Conservation (phyloP, 1,139 yeast genomes). For the Suzukiozyma palmioleophila region DNA sequence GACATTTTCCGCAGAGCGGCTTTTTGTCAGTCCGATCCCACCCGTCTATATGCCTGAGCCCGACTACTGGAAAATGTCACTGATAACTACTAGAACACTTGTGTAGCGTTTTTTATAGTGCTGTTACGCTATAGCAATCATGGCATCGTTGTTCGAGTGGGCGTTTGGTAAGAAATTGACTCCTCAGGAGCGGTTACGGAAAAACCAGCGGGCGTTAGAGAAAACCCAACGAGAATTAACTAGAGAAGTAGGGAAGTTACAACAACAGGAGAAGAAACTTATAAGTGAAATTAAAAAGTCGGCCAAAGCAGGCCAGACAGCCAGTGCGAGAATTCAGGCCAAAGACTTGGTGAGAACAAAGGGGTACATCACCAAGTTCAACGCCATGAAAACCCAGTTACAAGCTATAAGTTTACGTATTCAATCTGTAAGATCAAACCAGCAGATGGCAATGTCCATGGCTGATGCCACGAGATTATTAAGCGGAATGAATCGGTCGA, state of each 20-base stretch:
- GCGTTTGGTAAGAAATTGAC: constrained; percentile 90
- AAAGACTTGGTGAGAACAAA: constrained; percentile 90
- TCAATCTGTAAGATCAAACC: constrained; percentile 86
- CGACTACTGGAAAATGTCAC: no score
- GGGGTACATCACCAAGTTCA: constrained; percentile 77
- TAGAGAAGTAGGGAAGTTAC: constrained; percentile 80
- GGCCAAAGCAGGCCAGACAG: constrained; percentile 84
- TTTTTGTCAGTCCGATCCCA: no score
- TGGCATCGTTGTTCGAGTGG: constrained; percentile 78
- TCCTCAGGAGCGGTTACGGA: constrained; percentile 91
- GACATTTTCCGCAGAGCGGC: no score
- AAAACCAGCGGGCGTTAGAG: constrained; percentile 92
- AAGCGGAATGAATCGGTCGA: constrained; percentile 80
- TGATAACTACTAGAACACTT: no score
- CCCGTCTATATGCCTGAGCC: no score
- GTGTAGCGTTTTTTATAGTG: no score
- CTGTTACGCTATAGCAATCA: constrained; percentile 7
- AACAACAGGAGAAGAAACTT: constrained; percentile 85
- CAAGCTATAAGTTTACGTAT: constrained; percentile 91
- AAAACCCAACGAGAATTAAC: constrained; percentile 90
- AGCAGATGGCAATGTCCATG: constrained; percentile 95
- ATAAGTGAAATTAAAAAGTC: constrained; percentile 82
- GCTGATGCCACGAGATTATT: constrained; percentile 87
- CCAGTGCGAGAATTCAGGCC: constrained; percentile 91
- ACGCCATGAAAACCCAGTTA: constrained; percentile 89